A percentile compares a stretch with the other conserved stretches of the same genome.
phyloP scores from a whole-genome alignment of 176 grass and related monocot genomes.

The Raddia distichophylla region DNA sequence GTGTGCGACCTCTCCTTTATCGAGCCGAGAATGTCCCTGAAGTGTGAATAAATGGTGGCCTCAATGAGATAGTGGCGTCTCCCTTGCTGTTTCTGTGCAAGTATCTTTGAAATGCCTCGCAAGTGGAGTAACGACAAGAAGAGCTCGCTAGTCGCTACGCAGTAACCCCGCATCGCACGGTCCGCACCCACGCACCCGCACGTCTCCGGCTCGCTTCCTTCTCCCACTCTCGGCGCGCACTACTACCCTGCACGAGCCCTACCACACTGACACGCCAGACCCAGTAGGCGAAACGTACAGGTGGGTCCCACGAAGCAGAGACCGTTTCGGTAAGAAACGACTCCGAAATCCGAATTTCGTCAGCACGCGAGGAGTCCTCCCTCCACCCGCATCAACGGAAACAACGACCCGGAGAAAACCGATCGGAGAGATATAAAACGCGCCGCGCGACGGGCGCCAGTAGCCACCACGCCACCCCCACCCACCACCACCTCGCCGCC shows the following conservation, averaged over 20 bases:
- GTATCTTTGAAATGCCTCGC: conserved; percentile 24
- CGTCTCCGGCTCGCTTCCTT: not conserved
- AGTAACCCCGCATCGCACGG: not conserved
- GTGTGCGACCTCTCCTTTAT: too few relatives aligned
- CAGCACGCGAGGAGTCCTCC: not conserved
- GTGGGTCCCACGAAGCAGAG: not conserved
- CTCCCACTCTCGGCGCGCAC: not conserved
- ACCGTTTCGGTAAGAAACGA: not conserved
- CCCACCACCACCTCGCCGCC: conserved; percentile 18
- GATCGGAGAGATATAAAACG: conserved; percentile 12
- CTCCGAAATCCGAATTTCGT: not conserved
- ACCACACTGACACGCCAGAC: not conserved
- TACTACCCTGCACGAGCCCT: not conserved
- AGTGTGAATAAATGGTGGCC: too few relatives aligned
- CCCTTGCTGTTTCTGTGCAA: not conserved
- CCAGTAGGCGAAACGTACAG: rapidly evolving
- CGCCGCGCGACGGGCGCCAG: conserved; percentile 26
- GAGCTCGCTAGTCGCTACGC: not conserved
- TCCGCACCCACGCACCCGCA: not conserved
- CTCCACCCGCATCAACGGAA: conserved; percentile 43
- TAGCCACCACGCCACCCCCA: too few relatives aligned
- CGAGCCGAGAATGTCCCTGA: too few relatives aligned
- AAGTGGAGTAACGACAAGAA: conserved; percentile 4
- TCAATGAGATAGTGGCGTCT: conserved; percentile 6
- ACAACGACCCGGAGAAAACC: conserved; percentile 38